A percentile compares a stretch with the other conserved stretches of the same genome.
phyloP scores from a whole-genome alignment of 164 flowering plant genomes.

The Euptelea pleiosperma region DNA sequence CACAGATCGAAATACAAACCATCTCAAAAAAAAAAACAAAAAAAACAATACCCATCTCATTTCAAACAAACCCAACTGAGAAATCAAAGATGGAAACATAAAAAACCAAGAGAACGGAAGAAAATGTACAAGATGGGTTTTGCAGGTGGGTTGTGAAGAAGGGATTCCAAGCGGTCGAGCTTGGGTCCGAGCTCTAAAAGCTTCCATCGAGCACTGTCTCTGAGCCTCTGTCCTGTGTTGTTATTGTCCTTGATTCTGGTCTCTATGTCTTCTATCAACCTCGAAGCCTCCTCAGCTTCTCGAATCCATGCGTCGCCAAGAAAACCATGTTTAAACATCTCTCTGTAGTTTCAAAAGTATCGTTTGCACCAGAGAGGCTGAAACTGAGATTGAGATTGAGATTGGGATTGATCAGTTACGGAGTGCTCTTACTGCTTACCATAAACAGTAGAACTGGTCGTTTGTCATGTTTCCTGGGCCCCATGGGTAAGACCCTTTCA shows the following conservation, averaged over 20 bases:
- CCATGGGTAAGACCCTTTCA: no score
- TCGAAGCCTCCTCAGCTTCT: constrained; percentile 24
- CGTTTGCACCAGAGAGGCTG: background rate
- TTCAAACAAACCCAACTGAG: background rate
- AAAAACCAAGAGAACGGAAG: background rate
- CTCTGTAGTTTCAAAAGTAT: background rate
- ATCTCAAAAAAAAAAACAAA: background rate
- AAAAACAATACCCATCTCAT: background rate
- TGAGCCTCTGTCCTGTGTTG: constrained; percentile 8
- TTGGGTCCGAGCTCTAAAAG: constrained; percentile 25
- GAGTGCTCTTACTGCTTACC: no score
- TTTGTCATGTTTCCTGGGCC: no score
- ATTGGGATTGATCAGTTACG: no score
- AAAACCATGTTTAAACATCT: background rate
- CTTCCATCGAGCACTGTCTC: constrained; percentile 19
- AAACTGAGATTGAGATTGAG: background rate
- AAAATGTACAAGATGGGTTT: constrained; percentile 24
- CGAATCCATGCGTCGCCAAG: constrained; percentile 23
- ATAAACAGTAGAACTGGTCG: no score
- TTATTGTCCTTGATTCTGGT: constrained; percentile 13
- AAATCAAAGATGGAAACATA: background rate
- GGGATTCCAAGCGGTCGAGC: constrained; percentile 29
- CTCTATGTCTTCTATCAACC: constrained; percentile 23
- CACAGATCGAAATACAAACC: no score
- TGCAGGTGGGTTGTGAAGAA: constrained; percentile 25